These are phyloP conservation scores for Primulina tabacum DNA, from an alignment of 257 asterid genomes.

Conservation along the genomic window DNA sequence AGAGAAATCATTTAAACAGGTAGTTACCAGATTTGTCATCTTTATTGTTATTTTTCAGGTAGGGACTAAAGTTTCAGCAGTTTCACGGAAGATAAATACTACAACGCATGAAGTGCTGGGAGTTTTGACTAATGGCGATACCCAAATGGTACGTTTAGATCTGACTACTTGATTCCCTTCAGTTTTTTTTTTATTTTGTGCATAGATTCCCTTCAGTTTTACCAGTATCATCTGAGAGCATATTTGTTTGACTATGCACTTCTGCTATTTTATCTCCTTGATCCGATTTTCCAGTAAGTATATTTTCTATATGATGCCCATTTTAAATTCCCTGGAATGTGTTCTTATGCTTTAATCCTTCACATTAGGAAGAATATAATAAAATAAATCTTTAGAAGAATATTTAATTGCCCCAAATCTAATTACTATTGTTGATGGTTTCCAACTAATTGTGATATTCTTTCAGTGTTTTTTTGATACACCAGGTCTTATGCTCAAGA, in stretches of 20 bases:
- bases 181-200: neutral
- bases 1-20: neutral
- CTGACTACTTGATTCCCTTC: conserved; percentile 14
- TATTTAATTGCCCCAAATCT: neutral
- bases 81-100: conserved; percentile 82
- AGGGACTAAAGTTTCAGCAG: conserved; percentile 92
- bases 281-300: neutral
- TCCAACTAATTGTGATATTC: conserved; percentile 33
- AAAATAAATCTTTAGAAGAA: too few species aligned
- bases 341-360: neutral
- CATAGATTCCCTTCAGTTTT: conserved; percentile 12
- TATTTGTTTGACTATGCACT: conserved; percentile 4
- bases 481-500: conserved; percentile 93
- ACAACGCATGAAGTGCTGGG: conserved; percentile 91
- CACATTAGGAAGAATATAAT: neutral
- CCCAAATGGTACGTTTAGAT: conserved; percentile 73
- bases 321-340: neutral
- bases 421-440: conserved; percentile 8
- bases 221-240: conserved; percentile 17
- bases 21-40: conserved; percentile 17
- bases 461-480: conserved; percentile 97
- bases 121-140: conserved; percentile 66
- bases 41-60: conserved; percentile 41
- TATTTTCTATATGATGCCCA: conserved; percentile 3
- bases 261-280: conserved; percentile 8